Evolutionary conservation across 2,329 filamentous ascomycete species (phyloP), one percentile per base, ranked within the genome.

Genomic region (Cladosporium sp.): DNA sequence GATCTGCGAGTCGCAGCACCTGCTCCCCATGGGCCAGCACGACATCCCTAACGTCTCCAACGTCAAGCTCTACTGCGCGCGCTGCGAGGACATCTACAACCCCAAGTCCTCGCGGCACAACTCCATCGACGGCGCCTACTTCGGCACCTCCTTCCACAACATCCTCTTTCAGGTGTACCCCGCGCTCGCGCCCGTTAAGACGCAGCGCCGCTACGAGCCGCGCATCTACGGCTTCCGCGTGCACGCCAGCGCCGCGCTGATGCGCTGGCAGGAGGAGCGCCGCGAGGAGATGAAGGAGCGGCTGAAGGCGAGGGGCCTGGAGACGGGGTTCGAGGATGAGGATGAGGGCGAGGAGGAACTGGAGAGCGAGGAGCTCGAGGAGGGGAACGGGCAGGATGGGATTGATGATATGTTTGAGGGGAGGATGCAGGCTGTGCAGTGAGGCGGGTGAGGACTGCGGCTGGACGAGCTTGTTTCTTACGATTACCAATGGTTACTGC

Each of bases 161-260:
- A 96, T 98, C 72, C 83, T 98, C 57, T 97, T 98, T 77, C 93
- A 98, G 71, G 93, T 98, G 52, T 97, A 97, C 69, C 92, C 93
- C 5, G 84, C 87, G 19, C 79, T 98, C 62, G 83, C 95, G 48
- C 93, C 93, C 3, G 77, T 83, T 60, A 98, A 97, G 79, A 89
- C 83, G 62, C 78, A 84, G 57, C 84, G 89, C 59, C 83, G 93
- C 60, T 96, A 97, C 72, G 82, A 92, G 53, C 93, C 93, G 19
- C 83, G 87, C 54, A 86, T 95, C 56, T 98, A 93, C 70, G 93
- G 93, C 33, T 98, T 98, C 78, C 89, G 89, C 66, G 90, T 98
- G 5, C 93, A 98, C 72, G 88, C 90, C 4, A 81, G 86, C 13
- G 92, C 93, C 0, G 85, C 92, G 3, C 76, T 98, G 61, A 84